phyloP scores from a whole-genome alignment of 2,329 filamentous ascomycete genomes.

The Colletotrichum kahawae region DNA sequence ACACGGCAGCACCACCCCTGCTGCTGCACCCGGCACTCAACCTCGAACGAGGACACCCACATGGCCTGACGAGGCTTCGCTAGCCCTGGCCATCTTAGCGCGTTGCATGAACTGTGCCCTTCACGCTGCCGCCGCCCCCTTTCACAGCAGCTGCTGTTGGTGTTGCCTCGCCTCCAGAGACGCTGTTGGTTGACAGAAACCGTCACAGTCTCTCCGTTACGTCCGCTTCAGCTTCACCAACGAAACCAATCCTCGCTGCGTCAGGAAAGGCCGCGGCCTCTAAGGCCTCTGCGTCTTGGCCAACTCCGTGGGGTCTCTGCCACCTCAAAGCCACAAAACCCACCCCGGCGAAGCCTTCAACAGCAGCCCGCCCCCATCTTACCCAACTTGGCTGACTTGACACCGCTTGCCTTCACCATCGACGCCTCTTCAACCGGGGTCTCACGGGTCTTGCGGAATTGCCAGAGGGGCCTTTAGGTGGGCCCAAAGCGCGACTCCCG shows the following conservation, averaged over 20 bases:
- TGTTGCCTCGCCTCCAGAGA: neutral
- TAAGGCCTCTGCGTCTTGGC: neutral
- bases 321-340: slow-evolving; percentile 9
- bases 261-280: slow-evolving; percentile 3
- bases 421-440: slow-evolving; percentile 11
- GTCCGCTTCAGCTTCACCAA: neutral
- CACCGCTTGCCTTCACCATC: slow-evolving; percentile 5
- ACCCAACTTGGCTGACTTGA: neutral
- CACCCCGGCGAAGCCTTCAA: neutral
- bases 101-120: neutral
- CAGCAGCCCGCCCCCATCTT: neutral
- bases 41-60: slow-evolving; percentile 23
- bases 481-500: slow-evolving; percentile 8
- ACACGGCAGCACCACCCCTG: neutral
- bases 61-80: slow-evolving; percentile 19
- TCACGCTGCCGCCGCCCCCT: neutral
- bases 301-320: neutral
- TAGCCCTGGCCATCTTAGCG: slow-evolving; percentile 10
- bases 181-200: neutral
- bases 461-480: slow-evolving; percentile 3
- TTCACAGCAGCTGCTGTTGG: neutral
- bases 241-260: neutral
- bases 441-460: slow-evolving; percentile 13
- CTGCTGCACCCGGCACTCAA: slow-evolving; percentile 21
- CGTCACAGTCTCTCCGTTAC: neutral